Conservation (phyloP, 257 asterid species). For the Jacaranda mimosifolia region DNA sequence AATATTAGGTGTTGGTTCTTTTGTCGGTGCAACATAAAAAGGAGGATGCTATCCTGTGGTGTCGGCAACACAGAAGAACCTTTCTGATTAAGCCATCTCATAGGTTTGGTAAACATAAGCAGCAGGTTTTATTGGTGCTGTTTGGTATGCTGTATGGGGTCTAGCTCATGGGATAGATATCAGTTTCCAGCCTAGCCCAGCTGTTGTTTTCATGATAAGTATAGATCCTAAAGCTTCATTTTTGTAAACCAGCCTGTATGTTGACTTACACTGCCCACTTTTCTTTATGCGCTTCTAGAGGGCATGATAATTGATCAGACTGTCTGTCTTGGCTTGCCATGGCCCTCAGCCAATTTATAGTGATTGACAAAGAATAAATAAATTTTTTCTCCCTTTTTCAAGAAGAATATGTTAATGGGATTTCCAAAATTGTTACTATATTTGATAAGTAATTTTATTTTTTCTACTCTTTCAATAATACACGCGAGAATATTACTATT, state of each 20-base stretch:
- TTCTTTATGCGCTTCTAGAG: not conserved
- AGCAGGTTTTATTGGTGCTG: conserved; percentile 13
- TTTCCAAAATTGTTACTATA: too few species aligned
- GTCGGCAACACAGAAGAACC: conserved; percentile 21
- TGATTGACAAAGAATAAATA: not conserved
- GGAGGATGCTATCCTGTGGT: conserved; percentile 24
- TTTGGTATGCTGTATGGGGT: conserved; percentile 27
- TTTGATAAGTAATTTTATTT: not conserved
- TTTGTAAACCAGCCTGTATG: conserved; percentile 57
- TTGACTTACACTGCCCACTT: conserved; percentile 44
- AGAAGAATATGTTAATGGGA: too few species aligned
- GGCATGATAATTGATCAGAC: not conserved
- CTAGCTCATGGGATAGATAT: conserved; percentile 25
- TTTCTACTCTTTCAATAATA: too few species aligned
- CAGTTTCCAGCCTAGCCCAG: conserved; percentile 46
- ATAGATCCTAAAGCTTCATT: conserved; percentile 41
- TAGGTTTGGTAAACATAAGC: conserved; percentile 28
- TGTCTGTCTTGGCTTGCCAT: not conserved
- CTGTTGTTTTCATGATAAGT: conserved; percentile 42
- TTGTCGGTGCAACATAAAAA: conserved; percentile 50
- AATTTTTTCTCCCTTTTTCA: not conserved
- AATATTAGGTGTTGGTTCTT: conserved; percentile 30
- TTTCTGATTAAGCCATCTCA: not conserved
- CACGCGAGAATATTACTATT: not conserved
- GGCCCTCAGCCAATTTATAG: not conserved